Percentiles rank a stretch among this genome's conserved stretches.
Evolutionary conservation across 495 filamentous ascomycete species (phyloP).

Genomic region (Annulohypoxylon maeteangense): DNA sequence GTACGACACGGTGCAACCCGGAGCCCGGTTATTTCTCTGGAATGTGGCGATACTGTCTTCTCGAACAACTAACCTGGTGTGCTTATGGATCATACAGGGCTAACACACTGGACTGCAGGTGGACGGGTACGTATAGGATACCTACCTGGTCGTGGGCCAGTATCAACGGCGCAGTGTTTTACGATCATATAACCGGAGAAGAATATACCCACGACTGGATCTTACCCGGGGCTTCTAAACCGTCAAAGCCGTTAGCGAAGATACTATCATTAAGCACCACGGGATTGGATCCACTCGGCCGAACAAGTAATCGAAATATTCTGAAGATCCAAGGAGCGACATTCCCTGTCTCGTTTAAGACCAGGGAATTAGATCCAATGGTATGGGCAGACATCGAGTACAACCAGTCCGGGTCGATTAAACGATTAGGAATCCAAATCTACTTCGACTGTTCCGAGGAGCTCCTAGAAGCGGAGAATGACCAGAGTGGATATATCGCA

Average conservation of each 20-base stretch:
- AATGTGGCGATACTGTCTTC: background rate
- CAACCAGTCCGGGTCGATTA: no score
- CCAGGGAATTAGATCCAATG: background rate
- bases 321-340: background rate
- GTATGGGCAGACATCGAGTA: background rate
- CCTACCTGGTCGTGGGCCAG: slow-evolving; percentile 6
- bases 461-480: background rate
- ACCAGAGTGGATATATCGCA: background rate
- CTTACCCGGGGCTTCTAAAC: background rate
- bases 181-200: background rate
- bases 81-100: background rate
- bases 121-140: background rate
- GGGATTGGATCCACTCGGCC: background rate
- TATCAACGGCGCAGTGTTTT: background rate
- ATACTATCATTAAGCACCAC: background rate
- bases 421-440: background rate
- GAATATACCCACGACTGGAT: background rate
- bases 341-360: background rate
- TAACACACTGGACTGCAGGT: background rate
- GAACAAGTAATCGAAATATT: background rate
- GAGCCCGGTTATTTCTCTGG: background rate
- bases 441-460: background rate
- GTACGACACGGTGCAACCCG: background rate
- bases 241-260: background rate
- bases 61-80: background rate